phyloP scores from a whole-genome alignment of 306 rosid genomes.

The Canavalia ensiformis region DNA sequence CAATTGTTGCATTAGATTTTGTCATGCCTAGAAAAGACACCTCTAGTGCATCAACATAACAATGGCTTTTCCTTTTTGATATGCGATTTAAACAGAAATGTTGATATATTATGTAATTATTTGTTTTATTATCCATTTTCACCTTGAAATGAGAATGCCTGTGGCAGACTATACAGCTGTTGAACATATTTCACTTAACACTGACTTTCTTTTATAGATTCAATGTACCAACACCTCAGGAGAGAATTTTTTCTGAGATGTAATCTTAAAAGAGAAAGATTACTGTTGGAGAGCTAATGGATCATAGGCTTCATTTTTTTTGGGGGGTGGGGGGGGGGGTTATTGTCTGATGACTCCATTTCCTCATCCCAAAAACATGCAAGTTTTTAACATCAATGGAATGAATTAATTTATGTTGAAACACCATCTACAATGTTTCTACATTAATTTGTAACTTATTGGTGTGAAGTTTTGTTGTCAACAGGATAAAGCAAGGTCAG shows the following conservation, averaged over 20 bases:
- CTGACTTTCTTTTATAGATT: not conserved
- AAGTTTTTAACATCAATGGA: conserved; percentile 19
- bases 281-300: not conserved
- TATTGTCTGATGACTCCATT: not conserved
- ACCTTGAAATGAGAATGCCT: conserved; percentile 2
- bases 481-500: conserved; percentile 79
- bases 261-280: not conserved
- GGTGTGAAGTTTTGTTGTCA: conserved; percentile 20
- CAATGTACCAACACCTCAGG: not conserved
- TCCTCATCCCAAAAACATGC: not conserved
- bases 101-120: not conserved
- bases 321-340: not conserved
- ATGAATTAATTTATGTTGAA: conserved; percentile 35
- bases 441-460: not conserved
- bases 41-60: not conserved
- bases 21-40: conserved; percentile 10
- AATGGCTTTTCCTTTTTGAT: conserved; percentile 7
- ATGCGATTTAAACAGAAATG: conserved; percentile 12
- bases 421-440: not conserved
- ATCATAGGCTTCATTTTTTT: not conserved
- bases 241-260: conserved; percentile 5
- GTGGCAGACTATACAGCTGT: not conserved
- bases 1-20: conserved; percentile 14
- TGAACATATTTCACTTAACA: not conserved
- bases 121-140: not conserved